phyloP scores from a whole-genome alignment of 2,329 filamentous ascomycete species.

The Fusarium tanahbumbuense region DNA sequence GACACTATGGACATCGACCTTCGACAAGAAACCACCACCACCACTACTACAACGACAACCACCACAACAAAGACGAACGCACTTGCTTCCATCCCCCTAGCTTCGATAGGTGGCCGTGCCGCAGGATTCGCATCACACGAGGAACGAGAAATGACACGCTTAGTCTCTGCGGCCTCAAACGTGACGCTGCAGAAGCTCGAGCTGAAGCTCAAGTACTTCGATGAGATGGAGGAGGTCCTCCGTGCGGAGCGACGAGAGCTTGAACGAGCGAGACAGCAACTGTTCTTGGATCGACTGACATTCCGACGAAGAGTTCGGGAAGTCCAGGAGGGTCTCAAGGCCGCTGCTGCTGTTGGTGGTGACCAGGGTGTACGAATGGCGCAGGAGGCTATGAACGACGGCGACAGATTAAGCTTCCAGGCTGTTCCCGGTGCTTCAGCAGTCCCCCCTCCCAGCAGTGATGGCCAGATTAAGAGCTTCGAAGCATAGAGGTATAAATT shows the following conservation, averaged over 20 bases:
- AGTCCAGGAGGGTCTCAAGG: conserved; percentile 79
- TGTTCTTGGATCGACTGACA: conserved; percentile 90
- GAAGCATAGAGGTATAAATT: conserved; percentile 57
- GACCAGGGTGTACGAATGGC: conserved; percentile 63
- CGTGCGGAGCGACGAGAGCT: conserved; percentile 93
- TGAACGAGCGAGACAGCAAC: conserved; percentile 89
- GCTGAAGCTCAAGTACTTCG: conserved; percentile 94
- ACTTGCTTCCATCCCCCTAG: conserved; percentile 83
- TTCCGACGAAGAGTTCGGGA: conserved; percentile 90
- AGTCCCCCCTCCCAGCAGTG: conserved; percentile 66
- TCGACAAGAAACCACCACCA: conserved; percentile 63
- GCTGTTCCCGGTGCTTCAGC: conserved; percentile 55
- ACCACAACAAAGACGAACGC: conserved; percentile 60
- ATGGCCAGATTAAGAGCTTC: conserved; percentile 68
- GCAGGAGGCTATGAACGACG: conserved; percentile 60
- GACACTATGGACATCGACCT: conserved; percentile 75
- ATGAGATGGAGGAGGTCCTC: conserved; percentile 92
- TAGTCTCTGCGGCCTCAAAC: conserved; percentile 93
- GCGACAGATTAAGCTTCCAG: conserved; percentile 66
- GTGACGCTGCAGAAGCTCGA: conserved; percentile 95
- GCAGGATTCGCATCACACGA: conserved; percentile 93
- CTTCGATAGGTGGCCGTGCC: conserved; percentile 85
- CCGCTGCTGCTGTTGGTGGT: conserved; percentile 61
- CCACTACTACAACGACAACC: conserved; percentile 64
- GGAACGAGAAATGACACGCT: conserved; percentile 93